Evolutionary conservation across 129 eudicot species (phyloP), one percentile per base, ranked within the genome.

Genomic region (Erigeron canadensis): DNA sequence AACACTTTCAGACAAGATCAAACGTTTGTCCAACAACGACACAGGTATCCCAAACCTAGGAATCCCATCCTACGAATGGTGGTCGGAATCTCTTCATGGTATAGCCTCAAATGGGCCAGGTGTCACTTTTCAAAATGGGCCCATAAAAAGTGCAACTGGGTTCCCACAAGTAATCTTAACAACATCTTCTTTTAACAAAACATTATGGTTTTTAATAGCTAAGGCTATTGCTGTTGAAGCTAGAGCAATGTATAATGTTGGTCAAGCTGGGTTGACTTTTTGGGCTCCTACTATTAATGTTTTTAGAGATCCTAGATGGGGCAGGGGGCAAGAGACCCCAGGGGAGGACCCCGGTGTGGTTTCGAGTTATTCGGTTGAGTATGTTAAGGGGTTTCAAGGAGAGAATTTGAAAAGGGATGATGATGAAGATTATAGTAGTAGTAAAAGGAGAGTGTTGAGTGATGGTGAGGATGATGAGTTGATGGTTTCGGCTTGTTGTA

Each of bases 31-130:
- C 80, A 70, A 90, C 82, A 95, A 87, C 71, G 87, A 79, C 74
- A 67, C 94, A 54, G 79, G 75, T 60, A 47, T 88, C 58, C 82
- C 88, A 8, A 72, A 85, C 6, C 90, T 95, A 11, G 96, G 96
- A 8, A 64, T 95, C 15, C 99, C 99, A 0, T 65, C 94, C 0
- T 95, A 87, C 74, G 76, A 95, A 42, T 95, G 99, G 99, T 95
- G 99, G 99, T 95, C 99, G 34, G 99, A 95, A 57, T 84, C 99
- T 1, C 91, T 95, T 75, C 99, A 90, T 67, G 99, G 99, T 3
- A 84, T 95, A 69, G 91, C 94, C 18, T 10, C 78, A 11, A 88
- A 95, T 43, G 99, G 99, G 12, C 99, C 99, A 4, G 99, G 99
- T 1, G 76, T 95, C 86, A 43, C 70, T 16, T 90, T 95, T 67